Evolutionary conservation across 805 yeast species (phyloP).

Genomic region (Pichia nanzhaoensis): DNA sequence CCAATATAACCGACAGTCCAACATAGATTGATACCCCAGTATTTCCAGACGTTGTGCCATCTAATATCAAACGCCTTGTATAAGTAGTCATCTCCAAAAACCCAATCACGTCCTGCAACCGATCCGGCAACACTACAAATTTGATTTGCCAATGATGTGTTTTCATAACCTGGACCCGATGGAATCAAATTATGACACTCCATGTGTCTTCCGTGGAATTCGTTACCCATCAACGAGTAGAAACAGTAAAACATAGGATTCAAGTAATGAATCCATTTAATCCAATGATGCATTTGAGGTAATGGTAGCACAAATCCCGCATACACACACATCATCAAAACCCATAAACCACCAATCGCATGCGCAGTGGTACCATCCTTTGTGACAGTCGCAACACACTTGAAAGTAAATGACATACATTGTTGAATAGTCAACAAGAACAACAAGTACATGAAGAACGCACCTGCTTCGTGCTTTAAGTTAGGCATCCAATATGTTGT

Average conservation of each 20-base stretch:
- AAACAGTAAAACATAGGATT: conserved; percentile 43
- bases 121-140: conserved; percentile 52
- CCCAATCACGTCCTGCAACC: conserved; percentile 30
- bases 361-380: conserved; percentile 52
- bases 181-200: conserved; percentile 46
- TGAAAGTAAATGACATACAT: conserved; percentile 46
- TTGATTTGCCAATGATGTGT: conserved; percentile 32
- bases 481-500: conserved; percentile 46
- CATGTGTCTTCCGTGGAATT: conserved; percentile 50
- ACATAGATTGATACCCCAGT: conserved; percentile 49
- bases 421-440: conserved; percentile 34
- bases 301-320: conserved; percentile 62
- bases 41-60: conserved; percentile 69
- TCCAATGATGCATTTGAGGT: conserved; percentile 55
- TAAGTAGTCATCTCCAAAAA: conserved; percentile 47
- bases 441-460: conserved; percentile 50
- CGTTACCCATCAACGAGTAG: conserved; percentile 51
- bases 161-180: conserved; percentile 41
- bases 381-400: conserved; percentile 45
- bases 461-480: conserved; percentile 46
- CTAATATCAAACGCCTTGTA: conserved; percentile 41
- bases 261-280: conserved; percentile 46
- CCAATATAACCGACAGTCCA: conserved; percentile 36
- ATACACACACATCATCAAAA: conserved; percentile 48
- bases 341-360: conserved; percentile 49